Evolutionary conservation across 371 early-diverging fungal species (phyloP), one percentile per base, ranked within the genome.

Genomic region (Chytridium lagenaria): DNA sequence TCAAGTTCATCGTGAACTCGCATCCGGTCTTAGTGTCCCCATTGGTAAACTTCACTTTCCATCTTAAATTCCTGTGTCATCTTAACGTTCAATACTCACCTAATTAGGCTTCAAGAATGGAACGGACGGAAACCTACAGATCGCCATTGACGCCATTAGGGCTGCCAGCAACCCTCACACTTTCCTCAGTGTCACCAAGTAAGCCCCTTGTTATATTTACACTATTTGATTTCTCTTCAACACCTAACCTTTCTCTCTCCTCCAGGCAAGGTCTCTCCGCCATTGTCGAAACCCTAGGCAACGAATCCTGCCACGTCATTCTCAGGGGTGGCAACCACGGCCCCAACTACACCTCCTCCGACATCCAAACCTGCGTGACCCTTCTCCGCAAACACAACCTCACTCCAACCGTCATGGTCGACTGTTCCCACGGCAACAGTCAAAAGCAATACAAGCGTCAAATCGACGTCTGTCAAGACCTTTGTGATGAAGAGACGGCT

Each of bases 351-450:
- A 92, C 89, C 33, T 40, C 71, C 40, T 22, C 28, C 19, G 0
- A 34, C 55, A 31, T 33, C 52, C 1, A 15, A 39, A 87, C 86
- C n/a, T 80, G 86, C 50, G 89, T 95, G 52, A 81, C 85, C 79
- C 80, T 77, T n/a, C 87, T 88, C 15, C 87, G 91, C 69, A 88
- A 89, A 72, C 88, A 87, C 74, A 89, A 90, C 67, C 74, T 93
- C 59, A 76, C 78, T 19, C 78, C 88, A 40, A 78, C 81, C 30
- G 81, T 97, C 77, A 96, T 97, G 98, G 85, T 97, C 69, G 98
- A 97, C 79, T 96, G 94, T 85, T 92, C 92, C 67, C 98, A 97
- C 79, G 98, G 94, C 38, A 94, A 94, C 80, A 91, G 91, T 30
- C 74, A 69, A 57, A 94, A 94, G 83, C 83, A 92, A 61, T 91